Evolutionary conservation across 805 yeast species (phyloP).

Genomic region (Starmerella floris): DNA sequence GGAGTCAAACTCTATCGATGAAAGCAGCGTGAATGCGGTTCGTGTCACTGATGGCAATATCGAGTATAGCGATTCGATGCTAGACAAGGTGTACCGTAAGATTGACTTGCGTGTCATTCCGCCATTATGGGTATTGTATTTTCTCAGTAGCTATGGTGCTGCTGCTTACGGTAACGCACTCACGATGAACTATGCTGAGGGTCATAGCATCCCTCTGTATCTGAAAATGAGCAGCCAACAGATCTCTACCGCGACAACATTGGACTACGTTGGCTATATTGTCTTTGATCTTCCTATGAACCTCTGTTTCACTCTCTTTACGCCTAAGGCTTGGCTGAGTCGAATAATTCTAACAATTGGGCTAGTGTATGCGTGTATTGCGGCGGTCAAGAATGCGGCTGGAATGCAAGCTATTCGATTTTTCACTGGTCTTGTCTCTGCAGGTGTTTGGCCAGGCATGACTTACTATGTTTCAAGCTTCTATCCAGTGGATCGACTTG

Average conservation of each 20-base stretch:
- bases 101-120: conserved; percentile 65
- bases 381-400: conserved; percentile 40
- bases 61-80: neutral
- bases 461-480: conserved; percentile 69
- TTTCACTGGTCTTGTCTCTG: conserved; percentile 62
- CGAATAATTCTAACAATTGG: conserved; percentile 71
- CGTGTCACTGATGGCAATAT: neutral
- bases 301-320: conserved; percentile 63
- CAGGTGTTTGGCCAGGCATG: conserved; percentile 88
- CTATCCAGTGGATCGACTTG: conserved; percentile 69
- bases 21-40: neutral
- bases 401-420: conserved; percentile 63
- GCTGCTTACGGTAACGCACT: conserved; percentile 65
- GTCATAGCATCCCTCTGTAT: conserved; percentile 47
- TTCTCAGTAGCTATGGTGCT: conserved; percentile 64
- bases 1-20: neutral
- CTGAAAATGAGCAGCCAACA: conserved; percentile 43
- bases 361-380: conserved; percentile 59
- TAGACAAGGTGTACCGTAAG: conserved; percentile 34
- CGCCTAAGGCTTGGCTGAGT: conserved; percentile 76
- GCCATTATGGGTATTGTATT: conserved; percentile 67
- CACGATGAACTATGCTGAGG: conserved; percentile 55
- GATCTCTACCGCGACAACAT: conserved; percentile 61
- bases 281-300: conserved; percentile 83
- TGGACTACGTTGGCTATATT: conserved; percentile 71